A percentile compares a stretch with the other conserved stretches of the same genome.
Conservation (phyloP, 148 eudicot species). For the Rhododendron ovatum region DNA sequence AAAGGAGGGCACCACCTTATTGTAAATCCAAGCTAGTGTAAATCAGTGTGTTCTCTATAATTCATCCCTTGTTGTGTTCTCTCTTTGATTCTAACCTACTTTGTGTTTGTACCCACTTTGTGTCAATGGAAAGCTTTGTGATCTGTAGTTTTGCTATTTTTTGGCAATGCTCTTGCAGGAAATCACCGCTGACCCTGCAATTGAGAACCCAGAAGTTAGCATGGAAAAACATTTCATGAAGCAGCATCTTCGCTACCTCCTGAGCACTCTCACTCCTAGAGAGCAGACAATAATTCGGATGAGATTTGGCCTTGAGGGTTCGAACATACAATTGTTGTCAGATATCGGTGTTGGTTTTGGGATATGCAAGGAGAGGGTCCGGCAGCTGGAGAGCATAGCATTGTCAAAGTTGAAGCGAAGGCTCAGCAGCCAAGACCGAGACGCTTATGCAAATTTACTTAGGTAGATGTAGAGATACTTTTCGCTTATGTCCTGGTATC, state of each 20-base stretch:
- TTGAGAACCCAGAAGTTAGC: conserved; percentile 49
- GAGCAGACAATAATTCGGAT: conserved; percentile 59
- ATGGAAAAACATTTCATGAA: conserved; percentile 68
- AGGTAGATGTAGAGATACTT: conserved; percentile 15
- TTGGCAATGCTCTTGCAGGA: conserved; percentile 38
- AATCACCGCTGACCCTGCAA: conserved; percentile 60
- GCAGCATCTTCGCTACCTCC: conserved; percentile 60
- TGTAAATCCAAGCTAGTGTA: too few species aligned
- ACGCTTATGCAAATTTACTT: conserved; percentile 63
- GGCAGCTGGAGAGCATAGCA: conserved; percentile 84
- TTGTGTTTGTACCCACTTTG: too few species aligned
- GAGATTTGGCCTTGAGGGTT: conserved; percentile 65
- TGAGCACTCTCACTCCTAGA: conserved; percentile 48
- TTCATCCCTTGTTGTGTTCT: too few species aligned
- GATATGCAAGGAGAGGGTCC: conserved; percentile 76
- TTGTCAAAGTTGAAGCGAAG: conserved; percentile 66
- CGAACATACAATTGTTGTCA: conserved; percentile 41
- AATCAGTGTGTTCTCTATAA: too few species aligned
- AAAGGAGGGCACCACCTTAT: too few species aligned
- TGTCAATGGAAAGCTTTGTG: not conserved
- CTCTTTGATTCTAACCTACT: too few species aligned
- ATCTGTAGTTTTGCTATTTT: not conserved
- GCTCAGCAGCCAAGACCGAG: conserved; percentile 55
- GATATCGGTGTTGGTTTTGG: conserved; percentile 75
- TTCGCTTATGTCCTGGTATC: not conserved